Base-by-base conservation (phyloP, 441 rosid species). In the Populus hybrid region DNA sequence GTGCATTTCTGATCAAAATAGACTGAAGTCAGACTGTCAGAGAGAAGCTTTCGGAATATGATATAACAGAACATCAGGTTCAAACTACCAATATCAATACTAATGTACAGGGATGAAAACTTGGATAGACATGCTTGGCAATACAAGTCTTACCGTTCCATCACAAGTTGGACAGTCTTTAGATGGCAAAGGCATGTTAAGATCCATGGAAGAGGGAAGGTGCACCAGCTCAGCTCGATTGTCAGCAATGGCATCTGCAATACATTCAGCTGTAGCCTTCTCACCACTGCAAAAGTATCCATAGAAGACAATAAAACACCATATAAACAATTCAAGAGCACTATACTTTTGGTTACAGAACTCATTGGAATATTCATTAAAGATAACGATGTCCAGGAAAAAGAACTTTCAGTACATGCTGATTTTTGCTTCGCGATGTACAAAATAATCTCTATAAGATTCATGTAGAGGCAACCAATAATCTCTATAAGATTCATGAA, bases 111-210 rank as follows among this genome's bases (percentile, higher is more conserved):
- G 65, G 71, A 74, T 71, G 79, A 68, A 20, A 66, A 72, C 75
- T 68, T 69, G 40, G 32, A 30, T 28, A 40, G 69, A 65, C 34
- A 46, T n/a, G 69, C 65, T 34, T 40, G 67, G 77, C 73, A 75
- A 78, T 70, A 78, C 32, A 35, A 70, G 14, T 75, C 93, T 89
- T 82, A 95, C 97, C 69, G 94, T 92, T 87, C 97, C 98, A 85
- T 95, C 99, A 78, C 98, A 95, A 80, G 88, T 86, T 53, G 93
- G 94, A 76, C 98, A 95, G 69, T 93, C 97, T 85, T 95, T 95
- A 59, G 86, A 85, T 65, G 98, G 99, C 83, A 93, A 84, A 71
- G 97, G 90, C 28, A 83, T 71, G 85, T 86, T 87, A 69, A 90
- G 85, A 83, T 93, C 87, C 70, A 92, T 40, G 40, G 92, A 73